Base-by-base conservation (phyloP, 2,329 filamentous ascomycete species). In the Graphiopsis chlorocephala region DNA sequence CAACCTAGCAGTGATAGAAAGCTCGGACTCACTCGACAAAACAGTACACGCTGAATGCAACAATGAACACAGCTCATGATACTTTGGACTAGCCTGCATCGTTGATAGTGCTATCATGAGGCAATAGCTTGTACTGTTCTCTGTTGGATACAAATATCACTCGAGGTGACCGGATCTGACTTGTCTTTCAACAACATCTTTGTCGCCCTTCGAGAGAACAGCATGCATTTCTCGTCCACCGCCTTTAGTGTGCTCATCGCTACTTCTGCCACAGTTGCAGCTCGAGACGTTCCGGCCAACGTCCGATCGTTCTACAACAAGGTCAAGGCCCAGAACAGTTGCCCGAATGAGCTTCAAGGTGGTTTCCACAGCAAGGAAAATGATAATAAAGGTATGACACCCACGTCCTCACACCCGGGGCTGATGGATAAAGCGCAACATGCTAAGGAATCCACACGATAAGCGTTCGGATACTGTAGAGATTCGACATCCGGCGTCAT, bases 401-500 rank as follows among this genome's bases (percentile, higher is more conserved):
- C 29, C 42, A 26, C 38, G 4, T 23, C 50, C 15, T 23, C 52
- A n/a, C 4, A 11, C 17, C 11, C 15, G 8, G 7, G 11, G n/a
- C n/a, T 5, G 4, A 17, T 25, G 11, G 25, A 20, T 2, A 53
- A 29, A 20, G 4, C 17, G 47, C 25, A 31, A 5, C 17, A 10
- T 53, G 26, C 28, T 53, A 1, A 31, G 5, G 4, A 7, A 20
- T 53, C 50, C 8, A 11, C 23, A 31, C n/a, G 20, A 23, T 17
- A 8, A 64, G 53, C 61, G 5, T 65, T 65, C 23, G 65, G 62
- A 15, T 66, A 66, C 63, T 66, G 65, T 33, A 47, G 63, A 28
- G 62, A 66, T 52, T 29, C 56, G 20, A 14, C 55, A 7, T 58
- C 52, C 14, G 65, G 62, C 26, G 65, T 52, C 6, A 74, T 87